A percentile compares a stretch with the other conserved stretches of the same genome.
phyloP scores from a whole-genome alignment of 2,329 filamentous ascomycete genomes.

The Colletotrichum destructivum region DNA sequence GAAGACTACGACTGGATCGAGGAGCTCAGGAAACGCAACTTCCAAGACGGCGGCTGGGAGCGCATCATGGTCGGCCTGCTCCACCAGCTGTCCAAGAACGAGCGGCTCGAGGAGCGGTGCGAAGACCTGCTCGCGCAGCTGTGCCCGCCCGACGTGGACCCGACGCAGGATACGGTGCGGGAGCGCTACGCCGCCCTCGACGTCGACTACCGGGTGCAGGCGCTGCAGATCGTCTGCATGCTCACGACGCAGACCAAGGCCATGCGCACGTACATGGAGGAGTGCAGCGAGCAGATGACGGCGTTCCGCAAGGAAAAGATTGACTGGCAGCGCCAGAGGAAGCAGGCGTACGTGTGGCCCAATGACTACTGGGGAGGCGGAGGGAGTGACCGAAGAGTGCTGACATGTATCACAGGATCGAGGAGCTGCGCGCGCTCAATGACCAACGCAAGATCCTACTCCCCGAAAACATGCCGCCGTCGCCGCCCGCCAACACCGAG shows the following conservation, averaged over 20 bases:
- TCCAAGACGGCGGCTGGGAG: constrained; percentile 92
- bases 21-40: constrained; percentile 85
- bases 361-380: neutral
- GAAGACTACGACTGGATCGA: constrained; percentile 87
- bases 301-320: constrained; percentile 96
- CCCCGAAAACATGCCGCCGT: constrained; percentile 79
- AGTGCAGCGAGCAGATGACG: constrained; percentile 95
- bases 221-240: constrained; percentile 88
- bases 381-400: constrained; percentile 17
- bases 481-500: constrained; percentile 65
- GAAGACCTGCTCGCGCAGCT: constrained; percentile 85
- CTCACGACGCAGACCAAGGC: constrained; percentile 89
- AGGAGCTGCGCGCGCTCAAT: constrained; percentile 79
- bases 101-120: constrained; percentile 78
- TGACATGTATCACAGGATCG: constrained; percentile 66
- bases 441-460: constrained; percentile 81
- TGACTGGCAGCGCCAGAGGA: constrained; percentile 86
- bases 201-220: constrained; percentile 85
- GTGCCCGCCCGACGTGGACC: constrained; percentile 83
- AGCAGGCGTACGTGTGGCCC: constrained; percentile 68
- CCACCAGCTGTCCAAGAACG: constrained; percentile 85
- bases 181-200: constrained; percentile 82
- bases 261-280: constrained; percentile 89
- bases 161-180: constrained; percentile 81
- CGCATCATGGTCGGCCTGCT: constrained; percentile 89